These are phyloP conservation scores for Sicyos edulis DNA, from an alignment of 306 rosid species.

Conservation along the genomic window DNA sequence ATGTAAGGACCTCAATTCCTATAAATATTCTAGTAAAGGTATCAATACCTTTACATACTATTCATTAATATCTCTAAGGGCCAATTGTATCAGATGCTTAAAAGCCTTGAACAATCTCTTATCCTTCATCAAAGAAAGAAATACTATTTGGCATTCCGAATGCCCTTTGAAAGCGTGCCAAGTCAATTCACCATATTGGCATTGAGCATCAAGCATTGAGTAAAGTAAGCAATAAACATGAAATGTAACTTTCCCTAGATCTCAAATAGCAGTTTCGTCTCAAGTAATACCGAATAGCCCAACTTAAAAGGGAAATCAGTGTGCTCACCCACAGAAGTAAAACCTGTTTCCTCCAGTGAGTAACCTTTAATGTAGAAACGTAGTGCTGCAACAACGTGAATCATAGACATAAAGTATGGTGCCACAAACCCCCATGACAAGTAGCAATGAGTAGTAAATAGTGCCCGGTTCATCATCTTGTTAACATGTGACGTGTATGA, in stretches of 20 bases:
- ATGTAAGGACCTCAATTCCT: too few species aligned
- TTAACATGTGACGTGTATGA: conserved; percentile 74
- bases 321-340: conserved; percentile 65
- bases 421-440: conserved; percentile 92
- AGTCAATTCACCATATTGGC: neutral
- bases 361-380: conserved; percentile 46
- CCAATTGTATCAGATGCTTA: too few species aligned
- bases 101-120: neutral
- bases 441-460: conserved; percentile 70
- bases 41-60: too few species aligned
- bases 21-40: too few species aligned
- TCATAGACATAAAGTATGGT: conserved; percentile 62
- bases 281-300: conserved; percentile 31
- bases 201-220: neutral
- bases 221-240: conserved; percentile 8
- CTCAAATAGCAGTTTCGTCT: neutral
- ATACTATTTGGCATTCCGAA: neutral
- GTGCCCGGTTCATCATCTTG: conserved; percentile 88
- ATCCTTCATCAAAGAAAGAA: neutral
- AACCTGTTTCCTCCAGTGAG: conserved; percentile 48
- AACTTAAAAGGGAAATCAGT: conserved; percentile 34
- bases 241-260: neutral
- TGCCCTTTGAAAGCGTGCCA: neutral
- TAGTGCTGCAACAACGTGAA: conserved; percentile 67
- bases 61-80: too few species aligned